Percentiles rank a stretch among this genome's conserved stretches.
These are phyloP conservation scores for Fusarium lyarnte DNA, from an alignment of 2,329 filamentous ascomycete genomes.

Conservation along the genomic window DNA sequence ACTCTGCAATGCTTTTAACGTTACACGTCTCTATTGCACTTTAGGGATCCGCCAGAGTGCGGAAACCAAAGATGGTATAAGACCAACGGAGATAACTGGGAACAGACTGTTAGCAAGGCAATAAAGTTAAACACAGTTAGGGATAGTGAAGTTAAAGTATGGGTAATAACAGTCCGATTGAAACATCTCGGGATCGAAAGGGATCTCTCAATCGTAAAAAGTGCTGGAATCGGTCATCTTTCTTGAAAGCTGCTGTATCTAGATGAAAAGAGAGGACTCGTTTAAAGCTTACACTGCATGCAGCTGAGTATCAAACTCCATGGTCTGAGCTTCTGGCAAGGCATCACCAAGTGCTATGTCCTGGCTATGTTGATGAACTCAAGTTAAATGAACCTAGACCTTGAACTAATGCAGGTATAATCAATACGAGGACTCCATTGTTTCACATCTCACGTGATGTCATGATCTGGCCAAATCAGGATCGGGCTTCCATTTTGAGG, in stretches of 20 bases:
- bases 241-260: neutral
- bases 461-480: neutral
- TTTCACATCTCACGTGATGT: neutral
- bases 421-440: neutral
- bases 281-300: neutral
- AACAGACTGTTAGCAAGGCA: neutral
- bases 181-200: neutral
- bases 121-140: neutral
- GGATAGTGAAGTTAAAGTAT: neutral
- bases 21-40: neutral
- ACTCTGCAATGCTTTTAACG: neutral
- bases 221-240: neutral
- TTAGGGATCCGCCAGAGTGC: neutral
- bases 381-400: neutral
- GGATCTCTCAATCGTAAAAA: neutral
- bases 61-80: neutral
- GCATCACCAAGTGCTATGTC: too few relatives aligned
- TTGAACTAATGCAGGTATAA: neutral
- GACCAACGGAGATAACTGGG: neutral
- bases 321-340: neutral
- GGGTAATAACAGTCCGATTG: accelerated
- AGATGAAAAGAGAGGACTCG: neutral
- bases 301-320: neutral
- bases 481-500: neutral
- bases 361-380: too few relatives aligned